phyloP scores from a whole-genome alignment of 768 basidiomycete species.

The Trametes punicea region DNA sequence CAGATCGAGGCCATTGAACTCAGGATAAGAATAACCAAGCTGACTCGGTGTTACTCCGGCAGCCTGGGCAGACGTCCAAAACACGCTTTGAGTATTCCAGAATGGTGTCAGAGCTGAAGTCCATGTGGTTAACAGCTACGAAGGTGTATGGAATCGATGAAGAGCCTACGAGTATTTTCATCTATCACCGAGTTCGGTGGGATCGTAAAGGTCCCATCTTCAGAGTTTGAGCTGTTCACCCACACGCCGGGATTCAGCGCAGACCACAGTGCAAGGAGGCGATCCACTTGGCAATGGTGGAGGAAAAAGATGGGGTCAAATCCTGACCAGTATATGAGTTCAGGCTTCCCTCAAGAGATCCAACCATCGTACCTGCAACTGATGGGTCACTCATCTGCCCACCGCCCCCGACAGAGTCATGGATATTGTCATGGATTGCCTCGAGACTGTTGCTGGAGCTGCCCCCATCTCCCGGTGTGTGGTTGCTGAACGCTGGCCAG shows the following conservation, averaged over 20 bases:
- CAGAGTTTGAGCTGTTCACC: too few relatives aligned
- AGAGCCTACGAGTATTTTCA: constrained; percentile 8
- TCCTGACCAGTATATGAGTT: constrained; percentile 30
- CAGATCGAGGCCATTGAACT: constrained; percentile 41
- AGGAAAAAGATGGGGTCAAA: constrained; percentile 55
- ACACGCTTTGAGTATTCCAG: constrained; percentile 37
- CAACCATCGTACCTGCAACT: constrained; percentile 40
- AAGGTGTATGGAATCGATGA: not conserved
- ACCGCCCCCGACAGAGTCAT: constrained; percentile 32
- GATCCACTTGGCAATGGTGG: constrained; percentile 53
- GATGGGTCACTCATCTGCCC: constrained; percentile 42
- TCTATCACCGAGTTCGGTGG: constrained; percentile 12
- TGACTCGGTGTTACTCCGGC: constrained; percentile 27
- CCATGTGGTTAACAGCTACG: not conserved
- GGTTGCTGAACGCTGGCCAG: constrained; percentile 49
- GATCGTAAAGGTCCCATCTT: constrained; percentile 16
- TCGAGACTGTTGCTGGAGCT: constrained; percentile 46
- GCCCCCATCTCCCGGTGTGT: constrained; percentile 36
- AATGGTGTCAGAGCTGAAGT: constrained; percentile 44
- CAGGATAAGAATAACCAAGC: constrained; percentile 50
- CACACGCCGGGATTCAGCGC: constrained; percentile 42
- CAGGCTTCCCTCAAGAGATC: too few relatives aligned
- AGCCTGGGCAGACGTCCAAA: constrained; percentile 38
- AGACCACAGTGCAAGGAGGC: constrained; percentile 49
- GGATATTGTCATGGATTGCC: constrained; percentile 47